Percentiles rank a stretch among this genome's conserved stretches.
Evolutionary conservation across 177 flowering plant genomes (phyloP).

Genomic region (Vitis hybrid): DNA sequence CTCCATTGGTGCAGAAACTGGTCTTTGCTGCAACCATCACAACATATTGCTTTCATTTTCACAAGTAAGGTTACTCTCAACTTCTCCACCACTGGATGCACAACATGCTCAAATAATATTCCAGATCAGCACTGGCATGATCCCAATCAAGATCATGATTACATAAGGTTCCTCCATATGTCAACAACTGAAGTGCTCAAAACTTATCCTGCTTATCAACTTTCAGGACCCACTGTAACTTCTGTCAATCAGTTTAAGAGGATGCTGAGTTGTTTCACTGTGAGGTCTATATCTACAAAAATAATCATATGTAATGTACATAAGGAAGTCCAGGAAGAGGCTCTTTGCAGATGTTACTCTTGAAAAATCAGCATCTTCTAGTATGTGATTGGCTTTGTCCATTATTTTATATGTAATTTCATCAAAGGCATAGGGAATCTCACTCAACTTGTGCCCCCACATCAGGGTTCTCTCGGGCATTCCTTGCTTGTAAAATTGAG

Average conservation of each 20-base stretch:
- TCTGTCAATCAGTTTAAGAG: conserved; percentile 16
- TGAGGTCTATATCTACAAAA: conserved; percentile 36
- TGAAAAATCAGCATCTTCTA: conserved; percentile 25
- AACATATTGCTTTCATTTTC: no score
- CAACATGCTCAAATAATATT: no score
- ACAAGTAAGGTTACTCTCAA: no score
- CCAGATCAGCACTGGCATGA: no score
- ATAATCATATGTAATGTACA: conserved; percentile 75
- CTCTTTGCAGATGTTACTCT: conserved; percentile 45
- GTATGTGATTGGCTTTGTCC: conserved; percentile 44
- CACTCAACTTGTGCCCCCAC: conserved; percentile 73
- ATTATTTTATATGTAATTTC: conserved; percentile 54
- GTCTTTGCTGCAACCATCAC: no score
- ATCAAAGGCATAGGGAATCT: conserved; percentile 60
- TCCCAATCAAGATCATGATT: no score
- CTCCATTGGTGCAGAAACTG: no score
- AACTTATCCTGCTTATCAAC: not conserved
- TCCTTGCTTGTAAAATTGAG: conserved; percentile 78
- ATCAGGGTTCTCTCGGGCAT: conserved; percentile 64
- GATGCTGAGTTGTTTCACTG: conserved; percentile 1
- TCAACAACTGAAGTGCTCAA: no score
- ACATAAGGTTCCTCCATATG: no score
- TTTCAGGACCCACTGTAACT: conserved; percentile 6
- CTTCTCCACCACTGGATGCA: no score
- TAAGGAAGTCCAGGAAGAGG: conserved; percentile 77